Percentiles rank a stretch among this genome's conserved stretches.
phyloP scores from a whole-genome alignment of 495 filamentous ascomycete species.

The Pseudomonodictys pantanalensis region DNA sequence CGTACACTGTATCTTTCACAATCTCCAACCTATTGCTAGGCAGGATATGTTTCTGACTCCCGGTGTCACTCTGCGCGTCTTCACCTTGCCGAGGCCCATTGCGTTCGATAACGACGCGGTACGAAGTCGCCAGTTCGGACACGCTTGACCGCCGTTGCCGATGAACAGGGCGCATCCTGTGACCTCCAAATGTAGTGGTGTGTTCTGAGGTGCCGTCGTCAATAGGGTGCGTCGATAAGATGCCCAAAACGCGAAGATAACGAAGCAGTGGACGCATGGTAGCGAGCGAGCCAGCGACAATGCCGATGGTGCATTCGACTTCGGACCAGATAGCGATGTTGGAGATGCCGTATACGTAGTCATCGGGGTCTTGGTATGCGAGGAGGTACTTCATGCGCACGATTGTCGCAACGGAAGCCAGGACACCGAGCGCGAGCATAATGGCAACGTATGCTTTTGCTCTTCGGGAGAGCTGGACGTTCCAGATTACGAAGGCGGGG shows the following conservation, averaged over 20 bases:
- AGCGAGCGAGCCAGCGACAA: constrained; percentile 11
- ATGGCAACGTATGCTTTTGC: neutral
- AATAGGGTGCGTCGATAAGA: neutral
- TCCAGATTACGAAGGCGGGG: neutral
- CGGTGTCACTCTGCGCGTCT: neutral
- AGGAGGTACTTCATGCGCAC: neutral
- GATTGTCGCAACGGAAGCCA: constrained; percentile 2
- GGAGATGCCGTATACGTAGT: neutral
- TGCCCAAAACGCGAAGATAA: neutral
- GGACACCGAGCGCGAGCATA: neutral
- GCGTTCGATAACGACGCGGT: neutral
- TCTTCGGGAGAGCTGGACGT: neutral
- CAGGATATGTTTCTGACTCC: neutral
- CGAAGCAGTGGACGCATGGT: constrained; percentile 7
- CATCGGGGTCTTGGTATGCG: neutral
- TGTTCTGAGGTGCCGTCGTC: neutral
- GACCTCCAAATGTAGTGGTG: neutral
- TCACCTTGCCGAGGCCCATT: neutral
- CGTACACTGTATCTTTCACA: neutral
- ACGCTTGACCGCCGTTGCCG: neutral
- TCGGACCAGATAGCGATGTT: constrained; percentile 4
- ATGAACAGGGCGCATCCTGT: neutral
- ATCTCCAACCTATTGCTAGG: neutral
- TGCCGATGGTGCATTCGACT: constrained; percentile 9
- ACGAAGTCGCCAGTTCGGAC: neutral